Evolutionary conservation across 1,139 yeast genomes (phyloP), one percentile per base, ranked within the genome.

Genomic region (Yamadazyma jaroonii): DNA sequence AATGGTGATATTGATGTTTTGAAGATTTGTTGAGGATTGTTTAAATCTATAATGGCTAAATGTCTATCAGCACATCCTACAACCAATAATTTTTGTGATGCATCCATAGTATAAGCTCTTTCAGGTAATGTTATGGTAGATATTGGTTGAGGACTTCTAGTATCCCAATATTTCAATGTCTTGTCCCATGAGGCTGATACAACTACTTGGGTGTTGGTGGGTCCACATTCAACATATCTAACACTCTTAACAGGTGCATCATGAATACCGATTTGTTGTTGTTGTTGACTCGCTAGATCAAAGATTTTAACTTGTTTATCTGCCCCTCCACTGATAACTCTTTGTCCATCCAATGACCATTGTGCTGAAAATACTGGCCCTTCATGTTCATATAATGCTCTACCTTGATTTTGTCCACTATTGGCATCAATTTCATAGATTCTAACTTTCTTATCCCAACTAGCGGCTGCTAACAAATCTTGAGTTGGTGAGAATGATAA

Each of bases 101-200:
- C 61, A 58, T 90, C 97, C 96, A 92, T 86, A 5, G 90, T 69
- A 62, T 89, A 92, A 2, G 88, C 96, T 43, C 97, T 71, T 48
- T 92, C 98, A 0, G 97, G 96, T 58, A 92, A 69, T 51, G 77
- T 77, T 17, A 94, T 65, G 3, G 95, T 85, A 15, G 90, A 77
- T 22, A 90, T 77, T 8, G 98, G 95, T 49, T 79, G 84, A 31
- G 86, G 94, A 46, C 83, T 81, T 56, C 97, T 80, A 64, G 85
- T 72, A 61, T 92, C 97, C 97, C 97, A 89, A 62, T 92, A 94
- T 56, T 79, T 81, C 47, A 94, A 65, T 0, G 97, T 89, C 62
- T 89, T 89, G 61, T 94, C 98, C 97, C 97, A 92, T 6, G 97
- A 87, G 10, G 96, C 96, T 32, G 92, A 80, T 2, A 90, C 97